phyloP scores from a whole-genome alignment of 2,329 filamentous ascomycete genomes.

The Acrodontium crateriforme region DNA sequence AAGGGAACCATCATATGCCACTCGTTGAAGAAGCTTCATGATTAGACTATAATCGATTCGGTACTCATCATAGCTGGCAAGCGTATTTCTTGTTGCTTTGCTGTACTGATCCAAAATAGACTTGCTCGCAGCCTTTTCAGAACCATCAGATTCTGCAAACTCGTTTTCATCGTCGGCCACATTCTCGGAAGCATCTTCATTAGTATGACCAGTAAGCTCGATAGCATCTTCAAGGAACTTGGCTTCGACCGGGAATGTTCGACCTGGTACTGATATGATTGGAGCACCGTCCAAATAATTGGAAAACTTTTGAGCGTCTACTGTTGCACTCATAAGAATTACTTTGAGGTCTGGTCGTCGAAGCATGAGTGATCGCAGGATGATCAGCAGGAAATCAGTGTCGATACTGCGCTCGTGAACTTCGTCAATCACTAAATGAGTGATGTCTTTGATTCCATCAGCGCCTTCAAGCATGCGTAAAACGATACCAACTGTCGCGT shows the following conservation, averaged over 20 bases:
- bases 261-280: constrained; percentile 77
- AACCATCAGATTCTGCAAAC: constrained; percentile 25
- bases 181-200: constrained; percentile 43
- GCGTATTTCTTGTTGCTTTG: constrained; percentile 55
- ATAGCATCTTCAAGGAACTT: constrained; percentile 86
- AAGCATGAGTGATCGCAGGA: constrained; percentile 68
- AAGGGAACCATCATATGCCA: constrained; percentile 56
- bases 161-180: constrained; percentile 35
- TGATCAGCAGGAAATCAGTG: constrained; percentile 88
- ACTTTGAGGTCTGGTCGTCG: constrained; percentile 76
- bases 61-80: constrained; percentile 77
- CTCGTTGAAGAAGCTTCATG: constrained; percentile 59
- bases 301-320: constrained; percentile 85
- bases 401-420: constrained; percentile 95
- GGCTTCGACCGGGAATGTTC: constrained; percentile 83
- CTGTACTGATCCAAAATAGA: constrained; percentile 62
- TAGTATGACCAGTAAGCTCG: constrained; percentile 64
- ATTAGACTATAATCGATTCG: constrained; percentile 82
- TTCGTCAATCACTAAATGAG: constrained; percentile 91
- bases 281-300: constrained; percentile 75
- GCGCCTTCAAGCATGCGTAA: constrained; percentile 92
- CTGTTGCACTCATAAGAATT: constrained; percentile 92
- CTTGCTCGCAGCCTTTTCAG: constrained; percentile 39
- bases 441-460: constrained; percentile 75
- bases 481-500: constrained; percentile 83